These are phyloP conservation scores for Moricandia arvensis DNA, from an alignment of 345 rosid genomes.

Conservation along the genomic window DNA sequence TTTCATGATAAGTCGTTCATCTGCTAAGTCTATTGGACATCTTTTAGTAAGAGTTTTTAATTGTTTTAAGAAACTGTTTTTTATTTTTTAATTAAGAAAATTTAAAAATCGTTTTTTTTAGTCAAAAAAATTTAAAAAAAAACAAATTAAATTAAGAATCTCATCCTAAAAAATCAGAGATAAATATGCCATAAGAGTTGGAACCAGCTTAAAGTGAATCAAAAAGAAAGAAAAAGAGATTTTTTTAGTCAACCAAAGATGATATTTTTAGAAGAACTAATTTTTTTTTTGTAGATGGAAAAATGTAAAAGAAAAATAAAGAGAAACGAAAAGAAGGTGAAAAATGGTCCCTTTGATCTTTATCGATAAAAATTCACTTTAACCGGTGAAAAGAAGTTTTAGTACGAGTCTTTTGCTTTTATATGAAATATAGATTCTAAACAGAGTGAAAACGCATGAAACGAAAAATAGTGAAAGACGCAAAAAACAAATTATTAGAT, in stretches of 20 bases:
- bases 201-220: neutral
- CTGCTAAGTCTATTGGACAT: no score
- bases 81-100: no score
- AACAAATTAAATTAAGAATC: no score
- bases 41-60: no score
- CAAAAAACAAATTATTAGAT: no score
- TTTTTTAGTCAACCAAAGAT: no score
- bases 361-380: constrained; percentile 25
- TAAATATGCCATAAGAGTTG: no score
- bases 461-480: no score
- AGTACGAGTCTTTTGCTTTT: neutral
- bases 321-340: neutral
- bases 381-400: neutral
- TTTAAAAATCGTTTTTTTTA: no score
- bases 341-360: constrained; percentile 1
- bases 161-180: no score
- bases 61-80: no score
- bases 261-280: neutral
- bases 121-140: no score
- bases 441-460: neutral
- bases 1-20: neutral
- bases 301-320: constrained; percentile 8
- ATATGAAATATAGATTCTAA: neutral
- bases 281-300: neutral
- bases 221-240: neutral